Evolutionary conservation across 2,329 filamentous ascomycete genomes (phyloP).

Genomic region (Torrubiella hemipterigena): DNA sequence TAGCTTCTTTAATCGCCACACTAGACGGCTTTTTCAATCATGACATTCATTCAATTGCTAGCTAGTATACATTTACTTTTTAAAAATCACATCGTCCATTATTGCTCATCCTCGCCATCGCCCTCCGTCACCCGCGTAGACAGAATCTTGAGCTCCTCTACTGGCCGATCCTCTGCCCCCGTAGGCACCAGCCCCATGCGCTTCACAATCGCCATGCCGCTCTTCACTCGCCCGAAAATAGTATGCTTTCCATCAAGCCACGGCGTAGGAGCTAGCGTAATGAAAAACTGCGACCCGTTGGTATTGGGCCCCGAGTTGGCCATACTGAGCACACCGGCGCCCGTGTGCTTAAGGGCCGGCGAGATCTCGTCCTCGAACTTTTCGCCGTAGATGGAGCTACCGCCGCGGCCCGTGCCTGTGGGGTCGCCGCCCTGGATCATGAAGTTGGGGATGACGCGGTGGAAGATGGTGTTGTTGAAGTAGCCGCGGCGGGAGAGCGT

Average conservation of each 20-base stretch:
- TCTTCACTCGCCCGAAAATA: slow-evolving; percentile 85
- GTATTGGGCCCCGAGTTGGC: slow-evolving; percentile 89
- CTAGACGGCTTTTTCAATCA: too few relatives aligned
- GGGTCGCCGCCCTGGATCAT: slow-evolving; percentile 96
- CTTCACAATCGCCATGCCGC: slow-evolving; percentile 71
- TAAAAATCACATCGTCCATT: too few relatives aligned
- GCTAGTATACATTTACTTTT: too few relatives aligned
- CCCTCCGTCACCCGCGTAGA: slow-evolving; percentile 58
- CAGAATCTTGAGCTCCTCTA: slow-evolving; percentile 72
- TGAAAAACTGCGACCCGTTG: slow-evolving; percentile 92
- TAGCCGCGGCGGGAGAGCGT: slow-evolving; percentile 73
- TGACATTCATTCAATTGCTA: too few relatives aligned
- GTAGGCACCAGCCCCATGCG: slow-evolving; percentile 84
- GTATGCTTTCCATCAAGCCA: slow-evolving; percentile 97
- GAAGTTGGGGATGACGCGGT: slow-evolving; percentile 91
- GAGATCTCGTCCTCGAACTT: slow-evolving; percentile 91
- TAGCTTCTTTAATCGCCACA: too few relatives aligned
- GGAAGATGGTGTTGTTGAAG: slow-evolving; percentile 78
- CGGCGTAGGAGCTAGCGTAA: slow-evolving; percentile 85
- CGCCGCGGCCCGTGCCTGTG: slow-evolving; percentile 84
- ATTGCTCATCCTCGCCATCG: slow-evolving; percentile 28
- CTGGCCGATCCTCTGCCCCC: slow-evolving; percentile 65
- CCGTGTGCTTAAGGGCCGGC: slow-evolving; percentile 71
- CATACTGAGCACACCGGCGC: slow-evolving; percentile 91
- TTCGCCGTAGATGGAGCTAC: slow-evolving; percentile 79